Evolutionary conservation across 2,329 filamentous ascomycete genomes (phyloP).

Genomic region (Pseudogymnoascus sp.): DNA sequence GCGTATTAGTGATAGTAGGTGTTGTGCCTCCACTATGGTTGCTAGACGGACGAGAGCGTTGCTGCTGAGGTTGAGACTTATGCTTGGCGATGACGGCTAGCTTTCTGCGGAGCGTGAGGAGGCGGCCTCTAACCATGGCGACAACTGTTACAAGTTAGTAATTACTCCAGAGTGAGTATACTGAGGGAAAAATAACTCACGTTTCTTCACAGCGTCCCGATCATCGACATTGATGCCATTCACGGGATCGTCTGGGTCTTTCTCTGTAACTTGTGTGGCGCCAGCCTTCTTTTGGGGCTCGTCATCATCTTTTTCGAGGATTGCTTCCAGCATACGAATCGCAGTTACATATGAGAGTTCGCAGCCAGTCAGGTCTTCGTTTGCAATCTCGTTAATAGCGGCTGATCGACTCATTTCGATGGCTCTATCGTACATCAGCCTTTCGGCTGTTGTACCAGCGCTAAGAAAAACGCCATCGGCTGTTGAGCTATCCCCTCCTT

Average conservation of each 20-base stretch:
- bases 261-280: background rate
- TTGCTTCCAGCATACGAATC: constrained; percentile 89
- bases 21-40: constrained; percentile 28
- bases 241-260: constrained; percentile 25
- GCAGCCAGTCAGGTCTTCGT: constrained; percentile 78
- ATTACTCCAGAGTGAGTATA: constrained; percentile 21
- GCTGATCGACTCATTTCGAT: constrained; percentile 93
- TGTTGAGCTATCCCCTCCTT: constrained; percentile 49
- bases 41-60: constrained; percentile 24
- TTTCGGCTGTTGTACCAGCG: constrained; percentile 86
- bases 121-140: constrained; percentile 52
- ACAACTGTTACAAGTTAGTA: constrained; percentile 44
- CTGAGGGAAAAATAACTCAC: constrained; percentile 41
- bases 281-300: constrained; percentile 34
- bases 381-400: constrained; percentile 91
- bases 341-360: constrained; percentile 91
- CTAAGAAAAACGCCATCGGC: constrained; percentile 77
- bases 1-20: constrained; percentile 27
- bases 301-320: constrained; percentile 75
- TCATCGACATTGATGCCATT: constrained; percentile 60
- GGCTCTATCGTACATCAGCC: constrained; percentile 95
- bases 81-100: constrained; percentile 51
- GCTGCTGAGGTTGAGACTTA: constrained; percentile 22
- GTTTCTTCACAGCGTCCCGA: constrained; percentile 63
- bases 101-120: constrained; percentile 52